These are phyloP conservation scores for Teunomyces atbi DNA, from an alignment of 805 yeast genomes.

Conservation along the genomic window DNA sequence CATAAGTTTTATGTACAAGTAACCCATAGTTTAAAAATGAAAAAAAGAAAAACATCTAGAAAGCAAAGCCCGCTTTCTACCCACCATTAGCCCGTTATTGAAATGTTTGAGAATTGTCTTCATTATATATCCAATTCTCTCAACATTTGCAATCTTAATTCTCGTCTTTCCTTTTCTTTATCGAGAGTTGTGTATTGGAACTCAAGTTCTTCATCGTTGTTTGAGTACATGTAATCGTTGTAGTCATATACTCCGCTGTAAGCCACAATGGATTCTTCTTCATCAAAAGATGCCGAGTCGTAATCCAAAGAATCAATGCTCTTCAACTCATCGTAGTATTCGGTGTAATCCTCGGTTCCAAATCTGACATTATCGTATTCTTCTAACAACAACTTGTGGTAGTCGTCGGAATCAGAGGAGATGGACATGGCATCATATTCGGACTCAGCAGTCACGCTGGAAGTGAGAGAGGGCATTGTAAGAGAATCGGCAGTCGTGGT, in stretches of 20 bases:
- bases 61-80: too few species aligned
- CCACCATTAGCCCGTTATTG: not conserved
- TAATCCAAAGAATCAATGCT: slow-evolving; percentile 15
- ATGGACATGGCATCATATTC: slow-evolving; percentile 1
- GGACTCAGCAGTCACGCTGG: not conserved
- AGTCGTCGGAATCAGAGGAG: not conserved
- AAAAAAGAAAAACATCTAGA: not conserved
- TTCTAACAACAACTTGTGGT: not conserved
- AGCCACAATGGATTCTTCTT: slow-evolving; percentile 15
- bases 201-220: slow-evolving; percentile 7
- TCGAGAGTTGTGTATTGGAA: slow-evolving; percentile 13
- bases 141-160: slow-evolving; percentile 38
- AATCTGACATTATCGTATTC: not conserved
- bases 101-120: not conserved
- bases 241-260: slow-evolving; percentile 9
- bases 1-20: slow-evolving; percentile 4
- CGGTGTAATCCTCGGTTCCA: slow-evolving; percentile 29
- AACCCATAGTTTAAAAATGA: not conserved
- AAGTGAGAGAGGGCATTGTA: slow-evolving; percentile 1
- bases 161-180: slow-evolving; percentile 35
- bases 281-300: slow-evolving; percentile 19
- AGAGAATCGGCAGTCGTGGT: not conserved
- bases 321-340: slow-evolving; percentile 14
- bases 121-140: slow-evolving; percentile 24
- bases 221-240: slow-evolving; percentile 12